phyloP scores from a whole-genome alignment of 2,329 filamentous ascomycete genomes.

The Emergomyces pasteurianus region DNA sequence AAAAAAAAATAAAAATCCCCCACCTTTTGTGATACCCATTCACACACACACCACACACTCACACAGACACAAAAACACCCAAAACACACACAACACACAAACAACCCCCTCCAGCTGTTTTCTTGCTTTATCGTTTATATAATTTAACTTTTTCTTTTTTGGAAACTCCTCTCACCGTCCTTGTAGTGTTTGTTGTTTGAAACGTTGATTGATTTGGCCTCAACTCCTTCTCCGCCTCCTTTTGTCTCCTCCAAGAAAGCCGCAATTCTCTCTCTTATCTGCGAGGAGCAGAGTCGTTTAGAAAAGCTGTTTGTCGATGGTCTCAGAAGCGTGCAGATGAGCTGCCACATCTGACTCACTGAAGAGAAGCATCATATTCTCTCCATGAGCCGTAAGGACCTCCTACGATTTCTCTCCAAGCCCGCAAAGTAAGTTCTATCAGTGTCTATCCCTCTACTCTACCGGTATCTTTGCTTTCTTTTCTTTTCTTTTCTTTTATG shows the following conservation, averaged over 20 bases:
- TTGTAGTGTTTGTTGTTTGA: not conserved
- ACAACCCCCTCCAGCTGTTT: too few species aligned
- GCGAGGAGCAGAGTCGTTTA: not conserved
- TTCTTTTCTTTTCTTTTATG: not conserved
- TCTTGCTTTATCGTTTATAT: not conserved
- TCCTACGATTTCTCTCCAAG: slow-evolving; percentile 87
- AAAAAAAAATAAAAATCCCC: too few species aligned
- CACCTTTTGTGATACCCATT: too few species aligned
- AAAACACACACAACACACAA: not conserved
- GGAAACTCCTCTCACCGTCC: not conserved
- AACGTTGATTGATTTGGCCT: not conserved
- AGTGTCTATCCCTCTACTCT: slow-evolving; percentile 1
- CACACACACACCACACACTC: too few species aligned
- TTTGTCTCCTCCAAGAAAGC: not conserved
- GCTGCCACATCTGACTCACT: slow-evolving; percentile 9
- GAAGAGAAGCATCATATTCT: slow-evolving; percentile 23
- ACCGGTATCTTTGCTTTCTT: too few species aligned
- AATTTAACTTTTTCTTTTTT: not conserved
- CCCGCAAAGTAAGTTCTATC: slow-evolving; percentile 65
- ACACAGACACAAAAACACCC: not conserved
- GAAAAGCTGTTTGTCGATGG: slow-evolving; percentile 5
- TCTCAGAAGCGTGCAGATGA: slow-evolving; percentile 8
- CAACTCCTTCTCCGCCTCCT: not conserved
- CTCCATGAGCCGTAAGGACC: slow-evolving; percentile 86
- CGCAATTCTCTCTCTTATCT: not conserved